A percentile compares a stretch with the other conserved stretches of the same genome.
Conservation (phyloP, 805 yeast species). For the Candida cerambycidarum region DNA sequence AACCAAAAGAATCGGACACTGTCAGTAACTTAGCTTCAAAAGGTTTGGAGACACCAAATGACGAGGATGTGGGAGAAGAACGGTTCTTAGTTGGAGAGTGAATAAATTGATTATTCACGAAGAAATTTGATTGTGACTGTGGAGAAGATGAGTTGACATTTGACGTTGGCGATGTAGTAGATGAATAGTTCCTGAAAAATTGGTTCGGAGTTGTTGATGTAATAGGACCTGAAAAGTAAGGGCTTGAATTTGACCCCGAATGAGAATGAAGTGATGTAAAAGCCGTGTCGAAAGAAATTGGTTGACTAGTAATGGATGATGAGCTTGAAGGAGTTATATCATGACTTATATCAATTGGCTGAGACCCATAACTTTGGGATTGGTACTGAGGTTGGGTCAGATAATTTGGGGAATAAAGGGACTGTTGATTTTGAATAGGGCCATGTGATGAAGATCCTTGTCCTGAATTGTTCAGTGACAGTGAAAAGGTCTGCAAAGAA, state of each 20-base stretch:
- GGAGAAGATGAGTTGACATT: slow-evolving; percentile 10
- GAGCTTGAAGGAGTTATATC: neutral
- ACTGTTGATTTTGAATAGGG: too few relatives aligned
- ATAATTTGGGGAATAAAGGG: neutral
- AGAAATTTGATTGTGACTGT: slow-evolving; percentile 13
- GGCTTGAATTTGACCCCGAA: slow-evolving; percentile 2
- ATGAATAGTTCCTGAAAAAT: slow-evolving; percentile 14
- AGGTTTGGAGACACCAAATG: slow-evolving; percentile 6
- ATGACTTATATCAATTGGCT: slow-evolving; percentile 12
- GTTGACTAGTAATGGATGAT: neutral
- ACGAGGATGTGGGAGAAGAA: neutral
- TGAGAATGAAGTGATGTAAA: slow-evolving; percentile 5
- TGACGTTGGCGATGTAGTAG: slow-evolving; percentile 14
- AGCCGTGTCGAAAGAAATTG: slow-evolving; percentile 1
- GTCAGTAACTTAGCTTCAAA: slow-evolving; percentile 14
- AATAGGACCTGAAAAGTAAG: neutral
- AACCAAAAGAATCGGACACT: slow-evolving; percentile 14
- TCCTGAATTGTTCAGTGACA: too few relatives aligned
- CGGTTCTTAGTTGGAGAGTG: slow-evolving; percentile 10
- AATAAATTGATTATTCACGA: slow-evolving; percentile 9
- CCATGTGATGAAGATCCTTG: too few relatives aligned
- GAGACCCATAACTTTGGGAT: slow-evolving; percentile 2
- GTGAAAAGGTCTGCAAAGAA: too few relatives aligned
- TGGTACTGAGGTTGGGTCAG: neutral
- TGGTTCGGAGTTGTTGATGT: slow-evolving; percentile 4